A percentile compares a stretch with the other conserved stretches of the same genome.
Evolutionary conservation across 2,329 filamentous ascomycete genomes (phyloP).

Genomic region (Penicillium verrucosum): DNA sequence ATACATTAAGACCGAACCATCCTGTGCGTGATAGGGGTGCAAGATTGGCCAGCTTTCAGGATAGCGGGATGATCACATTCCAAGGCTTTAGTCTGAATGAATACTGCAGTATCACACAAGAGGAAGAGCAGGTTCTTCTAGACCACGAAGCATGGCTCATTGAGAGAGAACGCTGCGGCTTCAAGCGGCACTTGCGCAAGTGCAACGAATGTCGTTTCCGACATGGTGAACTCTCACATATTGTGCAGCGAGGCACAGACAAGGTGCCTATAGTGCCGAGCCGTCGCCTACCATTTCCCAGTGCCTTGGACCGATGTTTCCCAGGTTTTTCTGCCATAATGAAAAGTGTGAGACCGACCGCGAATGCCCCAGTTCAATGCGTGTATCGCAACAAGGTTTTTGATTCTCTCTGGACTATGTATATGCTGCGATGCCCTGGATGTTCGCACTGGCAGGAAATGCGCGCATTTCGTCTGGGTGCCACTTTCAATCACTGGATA

Average conservation of each 20-base stretch:
- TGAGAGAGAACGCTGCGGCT: constrained; percentile 5
- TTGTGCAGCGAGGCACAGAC: background rate
- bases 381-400: background rate
- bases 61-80: background rate
- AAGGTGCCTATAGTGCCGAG: background rate
- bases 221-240: background rate
- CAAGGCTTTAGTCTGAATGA: background rate
- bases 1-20: too few relatives aligned
- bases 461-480: background rate
- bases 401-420: background rate
- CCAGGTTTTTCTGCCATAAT: background rate
- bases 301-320: constrained; percentile 3
- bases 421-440: background rate
- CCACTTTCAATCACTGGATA: background rate
- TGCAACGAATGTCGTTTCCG: constrained; percentile 10
- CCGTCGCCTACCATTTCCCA: background rate
- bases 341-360: background rate
- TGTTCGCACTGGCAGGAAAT: background rate
- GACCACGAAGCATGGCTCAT: constrained; percentile 1
- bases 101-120: background rate
- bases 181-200: constrained; percentile 7
- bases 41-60: background rate
- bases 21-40: background rate
- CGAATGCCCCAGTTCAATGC: background rate
- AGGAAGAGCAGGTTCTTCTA: constrained; percentile 2